Evolutionary conservation across 257 asterid genomes (phyloP), one percentile per base, ranked within the genome.

Genomic region (Salvia rosmarinus): DNA sequence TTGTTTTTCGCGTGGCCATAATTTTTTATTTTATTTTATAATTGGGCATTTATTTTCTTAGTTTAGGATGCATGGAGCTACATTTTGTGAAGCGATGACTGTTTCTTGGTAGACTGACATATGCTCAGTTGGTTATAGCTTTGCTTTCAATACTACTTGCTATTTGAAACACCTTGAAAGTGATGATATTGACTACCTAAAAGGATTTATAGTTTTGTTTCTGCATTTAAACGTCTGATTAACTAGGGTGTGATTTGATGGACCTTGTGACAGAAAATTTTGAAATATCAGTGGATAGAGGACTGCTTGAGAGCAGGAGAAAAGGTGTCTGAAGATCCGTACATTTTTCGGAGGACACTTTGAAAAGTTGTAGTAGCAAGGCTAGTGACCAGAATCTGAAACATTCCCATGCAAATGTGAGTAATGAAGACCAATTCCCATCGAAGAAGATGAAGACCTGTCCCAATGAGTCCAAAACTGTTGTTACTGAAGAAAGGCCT

Each of bases 251-350:
- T 79, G 74, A 35, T 69, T 46, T 19, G 23, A 54, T 59, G 54
- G 57, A 70, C 69, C 63, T 60, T 78, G 71, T 72, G 43, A 34
- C 88, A 94, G 99, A 85, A 79, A 81, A 79, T 87, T 63, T 83
- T 94, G 67, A 50, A 55, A 78, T 89, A 87, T 78, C 95, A 85
- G 79, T 94, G 97, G 97, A 80, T 94, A 55, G 97, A 89, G 82
- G 96, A 89, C 80, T 82, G 96, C 84, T 85, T 91, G 80, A 80
- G 78, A 81, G 70, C 72, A 46, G 99, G 99, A 52, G 83, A 88
- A 77, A 89, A 80, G 60, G 88, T 76, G 62, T 40, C 83, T 17
- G 96, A 91, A 83, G 92, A 85, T 62, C 61, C 84, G 10, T 86
- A 91, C 80, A 25, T 79, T 39, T 55, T 94, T n/a, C 73, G 1